Conservation (phyloP, 768 basidiomycete genomes). For the Peribolospora baueri region DNA sequence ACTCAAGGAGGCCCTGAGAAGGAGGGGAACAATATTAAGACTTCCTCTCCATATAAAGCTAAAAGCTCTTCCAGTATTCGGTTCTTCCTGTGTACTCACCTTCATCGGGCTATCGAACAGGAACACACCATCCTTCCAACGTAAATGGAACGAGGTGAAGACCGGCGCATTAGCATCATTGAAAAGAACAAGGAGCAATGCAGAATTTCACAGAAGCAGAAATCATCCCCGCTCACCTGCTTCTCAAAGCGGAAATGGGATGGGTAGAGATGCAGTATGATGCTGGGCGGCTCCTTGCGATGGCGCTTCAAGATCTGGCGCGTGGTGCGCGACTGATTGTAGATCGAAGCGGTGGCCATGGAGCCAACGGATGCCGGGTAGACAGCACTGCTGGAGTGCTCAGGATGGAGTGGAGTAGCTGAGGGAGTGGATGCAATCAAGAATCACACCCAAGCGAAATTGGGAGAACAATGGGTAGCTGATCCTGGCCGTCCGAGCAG, state of each 20-base stretch:
- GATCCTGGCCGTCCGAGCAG: too few relatives aligned
- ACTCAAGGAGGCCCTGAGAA: constrained; percentile 20
- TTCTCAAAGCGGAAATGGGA: constrained; percentile 22
- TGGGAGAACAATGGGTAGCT: too few relatives aligned
- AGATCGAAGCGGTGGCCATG: constrained; percentile 21
- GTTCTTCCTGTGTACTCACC: constrained; percentile 5
- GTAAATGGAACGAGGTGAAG: not conserved
- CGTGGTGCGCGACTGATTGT: constrained; percentile 22
- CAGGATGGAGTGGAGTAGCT: too few relatives aligned
- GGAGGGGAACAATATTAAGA: not conserved
- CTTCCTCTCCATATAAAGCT: not conserved
- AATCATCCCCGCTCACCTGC: constrained; percentile 15
- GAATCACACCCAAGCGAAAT: too few relatives aligned
- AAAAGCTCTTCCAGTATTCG: not conserved
- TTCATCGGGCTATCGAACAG: constrained; percentile 23
- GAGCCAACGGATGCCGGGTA: not conserved
- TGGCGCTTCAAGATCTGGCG: constrained; percentile 21
- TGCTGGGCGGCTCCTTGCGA: constrained; percentile 19
- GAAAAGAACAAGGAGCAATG: not conserved
- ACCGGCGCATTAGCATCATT: not conserved
- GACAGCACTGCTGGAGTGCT: too few relatives aligned
- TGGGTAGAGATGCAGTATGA: constrained; percentile 22
- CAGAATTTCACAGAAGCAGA: not conserved
- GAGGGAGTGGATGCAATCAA: too few relatives aligned
- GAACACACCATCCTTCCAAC: constrained; percentile 18